Conservation (phyloP, 2,329 filamentous ascomycete species). For the Teratosphaeria nubilosa region DNA sequence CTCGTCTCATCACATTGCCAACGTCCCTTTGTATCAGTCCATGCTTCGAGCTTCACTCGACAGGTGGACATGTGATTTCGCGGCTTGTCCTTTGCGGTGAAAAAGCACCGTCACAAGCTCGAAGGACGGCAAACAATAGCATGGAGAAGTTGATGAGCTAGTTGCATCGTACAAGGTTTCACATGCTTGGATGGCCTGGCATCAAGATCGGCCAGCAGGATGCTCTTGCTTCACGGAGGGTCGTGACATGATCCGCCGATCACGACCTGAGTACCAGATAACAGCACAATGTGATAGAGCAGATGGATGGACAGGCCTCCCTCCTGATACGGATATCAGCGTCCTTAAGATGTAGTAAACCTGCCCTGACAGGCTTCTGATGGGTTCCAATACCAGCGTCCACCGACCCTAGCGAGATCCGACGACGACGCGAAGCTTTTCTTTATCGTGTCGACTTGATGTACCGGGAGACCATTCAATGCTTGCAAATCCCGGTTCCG, state of each 20-base stretch:
- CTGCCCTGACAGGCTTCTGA: not conserved
- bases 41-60: not conserved
- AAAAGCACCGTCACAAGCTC: not conserved
- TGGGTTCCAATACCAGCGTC: not conserved
- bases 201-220: not conserved
- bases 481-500: not conserved
- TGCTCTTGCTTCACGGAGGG: not conserved
- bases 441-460: not conserved
- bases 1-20: not conserved
- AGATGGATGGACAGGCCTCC: not conserved
- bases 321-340: not conserved
- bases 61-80: not conserved
- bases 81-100: not conserved
- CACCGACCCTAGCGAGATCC: not conserved
- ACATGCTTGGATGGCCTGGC: not conserved
- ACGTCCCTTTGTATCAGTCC: not conserved
- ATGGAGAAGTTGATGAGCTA: not conserved
- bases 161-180: not conserved
- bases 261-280: not conserved
- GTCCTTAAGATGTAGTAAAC: not conserved
- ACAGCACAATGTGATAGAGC: not conserved
- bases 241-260: not conserved
- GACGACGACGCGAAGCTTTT: too few relatives aligned
- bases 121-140: not conserved
- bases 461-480: not conserved